Base-by-base conservation (phyloP, 2,329 filamentous ascomycete genomes). In the Colletotrichum tofieldiae region DNA sequence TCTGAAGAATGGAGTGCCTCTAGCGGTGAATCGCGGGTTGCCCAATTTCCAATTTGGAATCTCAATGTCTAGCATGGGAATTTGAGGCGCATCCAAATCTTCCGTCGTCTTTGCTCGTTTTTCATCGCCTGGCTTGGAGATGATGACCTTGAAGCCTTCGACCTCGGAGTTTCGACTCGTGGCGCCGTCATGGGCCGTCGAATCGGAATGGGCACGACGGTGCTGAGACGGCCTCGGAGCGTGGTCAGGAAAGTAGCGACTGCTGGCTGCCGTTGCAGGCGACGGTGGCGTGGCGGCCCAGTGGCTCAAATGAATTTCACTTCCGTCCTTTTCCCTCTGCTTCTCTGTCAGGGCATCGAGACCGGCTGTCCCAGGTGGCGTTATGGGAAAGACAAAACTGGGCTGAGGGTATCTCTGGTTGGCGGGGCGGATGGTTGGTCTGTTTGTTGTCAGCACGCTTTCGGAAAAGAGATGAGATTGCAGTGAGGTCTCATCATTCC, bases 31-130 rank as follows among this genome's bases (percentile, higher is more conserved):
- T 71, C 91, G 90, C 23, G 94, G 94, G 1, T 92, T 93, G 16
- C 95, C 95, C 69, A 98, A 85, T 75, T 92, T 92, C 86, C 95
- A 97, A 68, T 93, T 92, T 45, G 95, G 95, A 62, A 98, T 97
- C 29, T 91, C 87, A 54, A 96, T 88, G 76, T 95, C 90, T 62
- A 97, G 85, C 45, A 91, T 83, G 16, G 90, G 91, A 49, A 85
- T 81, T 51, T 80, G 78, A 23, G 81, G 76, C 16, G 79, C 75
- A 75, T 86, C 83, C 54, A 87, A 71, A 76, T 90, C 89, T 78
- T 92, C 90, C 73, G 90, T 87, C 6, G 91, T 92, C 78, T 88
- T 92, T 35, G 91, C 89, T 64, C 90, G 87, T 51, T 81, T 78
- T 39, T 89, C 89, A 55, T 89, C 87, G 35, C 87, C 86, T 12